Evolutionary conservation across 2,329 filamentous ascomycete species (phyloP), one percentile per base, ranked within the genome.

Genomic region (Clathrospora elynae): DNA sequence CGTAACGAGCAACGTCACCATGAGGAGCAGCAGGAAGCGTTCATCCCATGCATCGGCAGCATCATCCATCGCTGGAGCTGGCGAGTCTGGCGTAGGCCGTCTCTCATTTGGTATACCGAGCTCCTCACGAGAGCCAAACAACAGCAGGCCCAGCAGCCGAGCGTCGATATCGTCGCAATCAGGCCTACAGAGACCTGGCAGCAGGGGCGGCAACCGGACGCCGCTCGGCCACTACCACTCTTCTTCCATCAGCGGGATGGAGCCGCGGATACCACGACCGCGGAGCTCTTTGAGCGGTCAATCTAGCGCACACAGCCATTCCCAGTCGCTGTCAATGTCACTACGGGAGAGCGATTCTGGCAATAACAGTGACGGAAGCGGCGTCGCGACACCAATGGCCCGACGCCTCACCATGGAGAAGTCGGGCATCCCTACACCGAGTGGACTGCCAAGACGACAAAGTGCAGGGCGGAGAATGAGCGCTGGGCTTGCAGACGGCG

Each of bases 81-180:
- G 57, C 26, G 58, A 57, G 14, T 55, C 55, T 52, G 60, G 63
- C 34, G 61, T 75, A 37, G 75, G 73, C 57, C 71, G 74, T 7
- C 74, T 78, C 23, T 82, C 79, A 1, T 79, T 78, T 49, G 75
- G 79, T 33, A 66, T 71, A 41, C 59, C 68, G 20, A 67, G 22
- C 19, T 45, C 44, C 24, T 53, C 62, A 36, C 53, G 58, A 36
- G 60, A 66, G 36, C 45, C 59, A 13, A 53, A 49, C 45, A 58
- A 36, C 53, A 85, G 83, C 55, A 83, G 88, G 22, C 87, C 88
- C 11, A 87, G 83, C 72, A 91, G 87, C 61, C 83, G 87, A 52
- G 82, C 86, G 7, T 68, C 64, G 2, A 41, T 61, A 63, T 68
- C 53, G 57, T 73, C 42, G 10, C 52, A 52, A 29, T 44, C 57